A percentile compares a stretch with the other conserved stretches of the same genome.
These are phyloP conservation scores for Alternaria burnsii DNA, from an alignment of 2,329 filamentous ascomycete genomes.

Conservation along the genomic window DNA sequence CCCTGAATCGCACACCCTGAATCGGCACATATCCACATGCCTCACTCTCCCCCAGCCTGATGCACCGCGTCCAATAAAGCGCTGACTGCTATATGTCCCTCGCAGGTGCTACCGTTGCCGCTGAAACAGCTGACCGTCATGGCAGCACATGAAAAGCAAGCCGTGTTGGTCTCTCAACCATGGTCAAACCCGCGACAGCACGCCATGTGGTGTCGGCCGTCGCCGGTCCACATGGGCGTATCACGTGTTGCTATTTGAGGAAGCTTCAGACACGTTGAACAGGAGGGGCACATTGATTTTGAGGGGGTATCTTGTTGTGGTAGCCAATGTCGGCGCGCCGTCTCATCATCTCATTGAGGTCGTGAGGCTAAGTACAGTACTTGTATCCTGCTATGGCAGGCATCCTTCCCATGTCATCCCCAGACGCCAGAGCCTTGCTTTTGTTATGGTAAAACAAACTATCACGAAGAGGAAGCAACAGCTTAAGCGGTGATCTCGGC, in stretches of 20 bases:
- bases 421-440: constrained; percentile 49
- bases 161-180: neutral
- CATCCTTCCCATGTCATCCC: constrained; percentile 44
- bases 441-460: constrained; percentile 42
- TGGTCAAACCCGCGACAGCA: constrained; percentile 5
- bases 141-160: neutral
- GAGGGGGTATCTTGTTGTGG: constrained; percentile 21
- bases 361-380: constrained; percentile 42
- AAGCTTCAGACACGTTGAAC: constrained; percentile 2
- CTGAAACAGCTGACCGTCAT: constrained; percentile 12
- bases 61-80: constrained; percentile 21
- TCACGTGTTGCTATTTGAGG: constrained; percentile 8
- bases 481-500: constrained; percentile 71
- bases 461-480: constrained; percentile 23
- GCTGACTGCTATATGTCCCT: constrained; percentile 13
- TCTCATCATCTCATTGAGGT: constrained; percentile 44
- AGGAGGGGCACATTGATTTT: constrained; percentile 2
- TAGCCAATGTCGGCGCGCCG: constrained; percentile 36
- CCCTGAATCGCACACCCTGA: neutral
- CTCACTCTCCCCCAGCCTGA: constrained; percentile 13
- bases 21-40: constrained; percentile 1
- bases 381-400: constrained; percentile 34
- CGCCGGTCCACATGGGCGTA: neutral
- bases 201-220: constrained; percentile 4
- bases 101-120: neutral